phyloP scores from a whole-genome alignment of 768 basidiomycete species.

The Lactifluus subvellereus region DNA sequence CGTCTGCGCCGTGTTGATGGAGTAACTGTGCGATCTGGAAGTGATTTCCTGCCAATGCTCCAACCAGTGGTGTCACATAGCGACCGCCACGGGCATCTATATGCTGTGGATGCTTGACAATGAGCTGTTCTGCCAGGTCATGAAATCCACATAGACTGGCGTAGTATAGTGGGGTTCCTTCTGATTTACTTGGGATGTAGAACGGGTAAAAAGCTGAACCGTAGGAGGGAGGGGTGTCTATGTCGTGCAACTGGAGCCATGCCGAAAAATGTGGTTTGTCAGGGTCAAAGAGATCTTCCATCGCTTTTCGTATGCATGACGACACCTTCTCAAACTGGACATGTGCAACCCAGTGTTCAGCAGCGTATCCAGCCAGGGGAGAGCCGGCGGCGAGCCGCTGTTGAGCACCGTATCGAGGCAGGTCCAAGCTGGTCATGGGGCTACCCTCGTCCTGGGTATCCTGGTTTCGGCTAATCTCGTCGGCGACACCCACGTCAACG shows the following conservation, averaged over 20 bases:
- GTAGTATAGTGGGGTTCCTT: no score
- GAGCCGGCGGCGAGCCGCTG: neutral
- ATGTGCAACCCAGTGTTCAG: neutral
- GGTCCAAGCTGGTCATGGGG: no score
- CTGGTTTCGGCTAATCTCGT: neutral
- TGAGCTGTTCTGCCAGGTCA: no score
- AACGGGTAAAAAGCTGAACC: no score
- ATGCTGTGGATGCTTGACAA: neutral
- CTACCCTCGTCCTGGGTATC: no score
- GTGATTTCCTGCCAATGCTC: neutral
- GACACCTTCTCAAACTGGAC: neutral
- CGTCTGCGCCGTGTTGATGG: neutral
- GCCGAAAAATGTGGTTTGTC: neutral
- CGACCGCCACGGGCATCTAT: neutral
- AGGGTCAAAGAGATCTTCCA: neutral
- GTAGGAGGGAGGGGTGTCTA: no score
- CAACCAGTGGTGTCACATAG: neutral
- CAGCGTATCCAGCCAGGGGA: neutral
- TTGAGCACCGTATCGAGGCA: no score
- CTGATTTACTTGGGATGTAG: no score
- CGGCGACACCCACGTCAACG: neutral
- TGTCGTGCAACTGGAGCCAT: neutral
- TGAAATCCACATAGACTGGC: no score
- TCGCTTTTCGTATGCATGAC: neutral
- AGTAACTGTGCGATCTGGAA: neutral